Evolutionary conservation across 148 eudicot species (phyloP).

Genomic region (Arbutus unedo): DNA sequence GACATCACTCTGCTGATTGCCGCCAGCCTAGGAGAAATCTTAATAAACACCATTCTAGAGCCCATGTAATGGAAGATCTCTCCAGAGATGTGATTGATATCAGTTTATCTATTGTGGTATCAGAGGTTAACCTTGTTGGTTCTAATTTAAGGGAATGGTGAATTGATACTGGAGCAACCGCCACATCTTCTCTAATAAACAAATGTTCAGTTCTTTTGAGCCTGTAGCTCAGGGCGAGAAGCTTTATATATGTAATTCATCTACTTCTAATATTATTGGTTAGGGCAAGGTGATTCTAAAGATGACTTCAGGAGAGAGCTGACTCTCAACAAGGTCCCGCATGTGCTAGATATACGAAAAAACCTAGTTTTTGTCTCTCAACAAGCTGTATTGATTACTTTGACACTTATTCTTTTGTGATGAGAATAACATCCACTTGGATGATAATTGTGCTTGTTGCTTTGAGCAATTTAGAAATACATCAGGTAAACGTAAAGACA

Average conservation of each 20-base stretch:
- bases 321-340: neutral
- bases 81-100: neutral
- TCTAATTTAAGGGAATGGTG: neutral
- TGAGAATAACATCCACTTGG: too few relatives aligned
- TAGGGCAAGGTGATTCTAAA: neutral
- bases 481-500: too few relatives aligned
- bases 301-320: neutral
- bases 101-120: neutral
- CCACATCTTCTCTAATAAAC: neutral
- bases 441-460: too few relatives aligned
- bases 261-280: neutral
- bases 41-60: too few relatives aligned
- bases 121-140: neutral
- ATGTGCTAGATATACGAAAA: too few relatives aligned
- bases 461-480: too few relatives aligned
- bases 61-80: too few relatives aligned
- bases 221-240: neutral
- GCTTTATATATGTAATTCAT: neutral
- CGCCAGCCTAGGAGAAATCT: too few relatives aligned
- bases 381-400: too few relatives aligned
- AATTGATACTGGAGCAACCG: neutral
- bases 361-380: neutral
- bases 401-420: too few relatives aligned
- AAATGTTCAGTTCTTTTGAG: too few relatives aligned
- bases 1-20: too few relatives aligned